phyloP scores from a whole-genome alignment of 768 basidiomycete genomes.

The Podaxis sp. region DNA sequence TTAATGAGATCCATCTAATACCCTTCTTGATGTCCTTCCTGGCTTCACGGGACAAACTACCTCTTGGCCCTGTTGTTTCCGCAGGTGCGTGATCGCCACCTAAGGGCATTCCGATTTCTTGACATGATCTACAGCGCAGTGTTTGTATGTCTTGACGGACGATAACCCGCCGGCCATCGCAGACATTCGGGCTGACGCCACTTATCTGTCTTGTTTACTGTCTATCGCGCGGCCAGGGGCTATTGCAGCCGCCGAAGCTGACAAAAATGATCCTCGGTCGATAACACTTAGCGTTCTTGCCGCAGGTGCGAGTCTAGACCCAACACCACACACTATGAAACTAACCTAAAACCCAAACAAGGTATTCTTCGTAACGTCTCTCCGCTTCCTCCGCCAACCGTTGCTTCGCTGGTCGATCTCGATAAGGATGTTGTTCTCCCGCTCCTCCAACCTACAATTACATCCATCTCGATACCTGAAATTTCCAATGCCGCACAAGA shows the following conservation, averaged over 20 bases:
- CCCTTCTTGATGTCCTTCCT: constrained; percentile 94
- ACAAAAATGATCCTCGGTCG: constrained; percentile 47
- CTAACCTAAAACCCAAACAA: constrained; percentile 23
- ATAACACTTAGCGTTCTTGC: constrained; percentile 63
- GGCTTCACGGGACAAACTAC: constrained; percentile 63
- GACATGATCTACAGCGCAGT: constrained; percentile 62
- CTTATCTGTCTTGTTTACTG: constrained; percentile 64
- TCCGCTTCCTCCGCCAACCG: constrained; percentile 69
- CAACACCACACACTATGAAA: not conserved
- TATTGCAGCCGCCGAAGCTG: constrained; percentile 34
- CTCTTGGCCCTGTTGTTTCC: constrained; percentile 69
- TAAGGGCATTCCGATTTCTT: not conserved
- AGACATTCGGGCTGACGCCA: constrained; percentile 59
- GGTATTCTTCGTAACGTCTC: constrained; percentile 77
- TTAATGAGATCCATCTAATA: constrained; percentile 75
- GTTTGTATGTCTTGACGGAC: constrained; percentile 89
- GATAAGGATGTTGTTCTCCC: constrained; percentile 74
- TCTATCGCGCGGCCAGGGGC: constrained; percentile 49
- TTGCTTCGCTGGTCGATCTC: constrained; percentile 60
- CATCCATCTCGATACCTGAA: constrained; percentile 54
- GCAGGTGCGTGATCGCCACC: constrained; percentile 54
- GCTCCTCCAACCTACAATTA: constrained; percentile 62
- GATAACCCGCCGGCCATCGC: constrained; percentile 78
- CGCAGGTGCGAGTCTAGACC: constrained; percentile 45
- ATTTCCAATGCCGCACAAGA: constrained; percentile 47